These are phyloP conservation scores for Aspergillus persii DNA, from an alignment of 2,329 filamentous ascomycete genomes.

Conservation along the genomic window DNA sequence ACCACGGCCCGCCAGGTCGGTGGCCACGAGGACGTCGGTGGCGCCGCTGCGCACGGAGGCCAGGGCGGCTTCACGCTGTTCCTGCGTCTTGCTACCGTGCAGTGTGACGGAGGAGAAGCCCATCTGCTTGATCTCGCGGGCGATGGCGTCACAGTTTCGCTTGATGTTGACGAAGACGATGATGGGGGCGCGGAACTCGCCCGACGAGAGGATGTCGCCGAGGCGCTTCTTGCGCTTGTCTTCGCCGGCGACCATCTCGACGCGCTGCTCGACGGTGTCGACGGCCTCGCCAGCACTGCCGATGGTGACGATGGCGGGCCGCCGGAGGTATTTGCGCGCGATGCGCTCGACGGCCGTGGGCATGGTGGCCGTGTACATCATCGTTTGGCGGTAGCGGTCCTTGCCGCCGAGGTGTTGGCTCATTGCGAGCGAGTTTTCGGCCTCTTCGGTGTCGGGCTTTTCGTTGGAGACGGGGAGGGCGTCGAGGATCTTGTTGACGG, in stretches of 20 bases:
- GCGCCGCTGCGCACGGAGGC: constrained; percentile 76
- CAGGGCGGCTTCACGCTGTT: constrained; percentile 92
- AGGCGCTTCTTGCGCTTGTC: constrained; percentile 96
- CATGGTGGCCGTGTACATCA: constrained; percentile 99
- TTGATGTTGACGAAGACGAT: constrained; percentile 99
- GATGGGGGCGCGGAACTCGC: constrained; percentile 81
- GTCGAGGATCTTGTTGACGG: constrained; percentile 95
- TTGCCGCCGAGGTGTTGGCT: constrained; percentile 70
- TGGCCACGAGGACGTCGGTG: constrained; percentile 88
- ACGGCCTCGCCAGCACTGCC: constrained; percentile 94
- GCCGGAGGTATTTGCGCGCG: constrained; percentile 91
- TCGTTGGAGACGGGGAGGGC: constrained; percentile 89
- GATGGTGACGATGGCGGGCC: constrained; percentile 91
- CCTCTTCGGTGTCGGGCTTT: constrained; percentile 90
- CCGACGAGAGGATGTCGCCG: constrained; percentile 78
- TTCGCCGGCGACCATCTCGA: constrained; percentile 86
- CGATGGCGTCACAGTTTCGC: constrained; percentile 93
- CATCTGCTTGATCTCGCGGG: constrained; percentile 89
- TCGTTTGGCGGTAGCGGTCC: constrained; percentile 89
- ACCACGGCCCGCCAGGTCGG: constrained; percentile 92
- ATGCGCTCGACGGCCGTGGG: constrained; percentile 88
- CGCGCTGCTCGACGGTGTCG: constrained; percentile 94
- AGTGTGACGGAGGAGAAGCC: constrained; percentile 87
- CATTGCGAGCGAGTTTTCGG: constrained; percentile 85
- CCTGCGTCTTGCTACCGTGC: constrained; percentile 95